Conservation (phyloP, 1,139 yeast genomes). For the Yamadazyma conglobata region DNA sequence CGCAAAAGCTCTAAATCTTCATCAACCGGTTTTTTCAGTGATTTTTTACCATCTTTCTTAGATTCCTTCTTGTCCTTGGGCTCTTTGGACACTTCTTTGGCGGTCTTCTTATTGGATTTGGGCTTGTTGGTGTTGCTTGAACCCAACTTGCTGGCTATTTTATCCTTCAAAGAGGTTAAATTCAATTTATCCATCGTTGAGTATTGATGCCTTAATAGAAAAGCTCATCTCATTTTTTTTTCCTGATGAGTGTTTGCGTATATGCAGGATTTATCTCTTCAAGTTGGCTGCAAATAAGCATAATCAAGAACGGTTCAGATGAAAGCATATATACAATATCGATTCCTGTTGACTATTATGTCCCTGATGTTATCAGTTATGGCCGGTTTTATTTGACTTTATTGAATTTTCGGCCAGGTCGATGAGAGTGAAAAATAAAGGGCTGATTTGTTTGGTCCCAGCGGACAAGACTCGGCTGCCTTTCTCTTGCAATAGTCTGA, state of each 20-base stretch:
- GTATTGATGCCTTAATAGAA: not conserved
- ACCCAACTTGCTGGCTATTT: conserved; percentile 47
- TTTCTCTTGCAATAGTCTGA: too few species aligned
- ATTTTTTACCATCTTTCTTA: conserved; percentile 6
- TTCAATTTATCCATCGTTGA: conserved; percentile 34
- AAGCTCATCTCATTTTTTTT: conserved; percentile 13
- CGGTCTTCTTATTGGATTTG: conserved; percentile 18
- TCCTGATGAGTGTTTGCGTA: not conserved
- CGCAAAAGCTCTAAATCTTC: conserved; percentile 44
- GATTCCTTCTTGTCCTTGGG: conserved; percentile 16
- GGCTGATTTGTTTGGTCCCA: too few species aligned
- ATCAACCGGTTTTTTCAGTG: conserved; percentile 9
- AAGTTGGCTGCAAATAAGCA: conserved; percentile 3
- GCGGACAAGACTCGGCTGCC: too few species aligned
- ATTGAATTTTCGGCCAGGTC: too few species aligned
- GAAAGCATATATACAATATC: too few species aligned
- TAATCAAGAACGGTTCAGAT: too few species aligned
- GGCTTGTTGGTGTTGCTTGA: conserved; percentile 13
- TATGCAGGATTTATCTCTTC: conserved; percentile 1
- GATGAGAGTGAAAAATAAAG: too few species aligned
- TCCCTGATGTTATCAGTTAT: too few species aligned
- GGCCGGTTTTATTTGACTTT: too few species aligned
- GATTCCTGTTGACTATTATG: too few species aligned
- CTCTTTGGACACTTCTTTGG: too few species aligned
- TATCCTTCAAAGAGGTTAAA: conserved; percentile 56